Percentiles rank a stretch among this genome's conserved stretches.
Evolutionary conservation across 2,329 filamentous ascomycete genomes (phyloP).

Genomic region (Calycina herbarum): DNA sequence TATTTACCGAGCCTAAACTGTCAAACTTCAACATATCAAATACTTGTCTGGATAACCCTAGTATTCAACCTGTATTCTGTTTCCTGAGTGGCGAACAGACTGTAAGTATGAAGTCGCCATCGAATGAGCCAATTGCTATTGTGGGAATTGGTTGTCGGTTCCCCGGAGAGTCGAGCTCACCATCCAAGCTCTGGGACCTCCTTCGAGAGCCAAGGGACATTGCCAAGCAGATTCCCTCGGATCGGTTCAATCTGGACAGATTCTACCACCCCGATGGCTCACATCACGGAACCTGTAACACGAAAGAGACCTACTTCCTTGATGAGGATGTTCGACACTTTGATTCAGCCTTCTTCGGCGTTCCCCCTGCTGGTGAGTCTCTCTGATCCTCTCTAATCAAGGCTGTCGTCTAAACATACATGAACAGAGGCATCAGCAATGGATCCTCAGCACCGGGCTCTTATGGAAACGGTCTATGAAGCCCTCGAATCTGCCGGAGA

Average conservation of each 20-base stretch:
- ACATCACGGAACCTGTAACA: conserved; percentile 28
- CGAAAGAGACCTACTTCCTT: conserved; percentile 34
- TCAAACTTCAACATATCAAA: no score
- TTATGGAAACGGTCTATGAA: conserved; percentile 30
- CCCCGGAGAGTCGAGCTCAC: not conserved
- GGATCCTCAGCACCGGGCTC: conserved; percentile 7
- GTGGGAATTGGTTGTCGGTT: conserved; percentile 9
- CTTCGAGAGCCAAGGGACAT: not conserved
- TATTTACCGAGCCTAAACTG: no score
- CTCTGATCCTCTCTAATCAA: no score
- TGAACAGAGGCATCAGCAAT: conserved; percentile 23
- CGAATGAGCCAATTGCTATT: conserved; percentile 7
- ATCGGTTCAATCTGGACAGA: conserved; percentile 7
- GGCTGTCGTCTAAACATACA: not conserved
- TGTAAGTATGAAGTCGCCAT: not conserved
- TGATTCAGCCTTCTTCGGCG: conserved; percentile 40
- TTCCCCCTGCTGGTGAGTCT: conserved; percentile 15
- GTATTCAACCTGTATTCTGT: no score
- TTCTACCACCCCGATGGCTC: conserved; percentile 35
- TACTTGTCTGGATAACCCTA: no score
- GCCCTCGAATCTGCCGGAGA: conserved; percentile 27
- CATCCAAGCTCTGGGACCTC: conserved; percentile 5
- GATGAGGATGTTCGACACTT: conserved; percentile 38
- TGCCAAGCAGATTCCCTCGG: not conserved
- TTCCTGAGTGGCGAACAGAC: not conserved